A percentile compares a stretch with the other conserved stretches of the same genome.
These are phyloP conservation scores for Endothia cerciana DNA, from an alignment of 2,329 filamentous ascomycete genomes.

Conservation along the genomic window DNA sequence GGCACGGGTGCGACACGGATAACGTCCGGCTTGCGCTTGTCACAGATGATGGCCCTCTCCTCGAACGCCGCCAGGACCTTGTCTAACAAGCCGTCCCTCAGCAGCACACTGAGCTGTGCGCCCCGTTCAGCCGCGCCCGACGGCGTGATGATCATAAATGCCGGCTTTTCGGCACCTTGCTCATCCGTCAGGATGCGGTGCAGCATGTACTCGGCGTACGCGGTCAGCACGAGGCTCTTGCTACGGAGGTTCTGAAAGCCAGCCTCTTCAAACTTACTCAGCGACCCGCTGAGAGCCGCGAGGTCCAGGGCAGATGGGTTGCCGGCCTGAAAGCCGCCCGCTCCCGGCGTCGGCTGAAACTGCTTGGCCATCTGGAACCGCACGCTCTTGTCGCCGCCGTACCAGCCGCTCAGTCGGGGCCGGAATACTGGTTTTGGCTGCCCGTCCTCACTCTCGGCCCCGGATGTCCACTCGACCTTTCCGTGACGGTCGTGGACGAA, in stretches of 20 bases:
- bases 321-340: constrained; percentile 80
- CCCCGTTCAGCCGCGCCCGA: constrained; percentile 69
- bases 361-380: constrained; percentile 84
- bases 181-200: constrained; percentile 43
- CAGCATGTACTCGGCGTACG: constrained; percentile 74
- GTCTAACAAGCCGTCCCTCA: constrained; percentile 73
- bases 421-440: constrained; percentile 52
- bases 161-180: constrained; percentile 38
- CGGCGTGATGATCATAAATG: constrained; percentile 72
- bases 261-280: constrained; percentile 75
- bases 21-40: constrained; percentile 85
- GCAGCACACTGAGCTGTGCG: constrained; percentile 76
- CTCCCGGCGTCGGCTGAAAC: constrained; percentile 78
- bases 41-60: constrained; percentile 72
- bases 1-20: constrained; percentile 83
- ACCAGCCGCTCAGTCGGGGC: constrained; percentile 80
- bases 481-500: constrained; percentile 82
- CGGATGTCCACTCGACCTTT: constrained; percentile 52
- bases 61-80: constrained; percentile 65
- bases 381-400: constrained; percentile 76
- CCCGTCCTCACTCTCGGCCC: constrained; percentile 43
- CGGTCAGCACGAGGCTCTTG: constrained; percentile 75
- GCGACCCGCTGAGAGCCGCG: constrained; percentile 71
- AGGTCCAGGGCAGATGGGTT: constrained; percentile 83
- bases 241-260: constrained; percentile 69